Evolutionary conservation across 2,329 filamentous ascomycete genomes (phyloP).

Genomic region (Colletotrichum limetticola): DNA sequence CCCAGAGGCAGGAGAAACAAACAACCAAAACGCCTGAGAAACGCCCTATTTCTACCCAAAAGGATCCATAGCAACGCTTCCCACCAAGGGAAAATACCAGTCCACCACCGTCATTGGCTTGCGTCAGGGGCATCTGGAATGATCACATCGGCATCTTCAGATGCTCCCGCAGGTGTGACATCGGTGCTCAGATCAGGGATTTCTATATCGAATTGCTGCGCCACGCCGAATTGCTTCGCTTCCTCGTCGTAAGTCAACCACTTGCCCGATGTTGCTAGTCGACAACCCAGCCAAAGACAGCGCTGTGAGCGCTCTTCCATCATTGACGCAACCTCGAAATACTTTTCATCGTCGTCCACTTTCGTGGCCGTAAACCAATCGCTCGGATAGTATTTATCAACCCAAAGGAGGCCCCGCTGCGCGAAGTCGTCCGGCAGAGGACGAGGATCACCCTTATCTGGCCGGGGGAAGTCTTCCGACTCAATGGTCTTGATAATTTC

Average conservation of each 20-base stretch:
- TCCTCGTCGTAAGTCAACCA: conserved; percentile 58
- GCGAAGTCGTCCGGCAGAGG: conserved; percentile 77
- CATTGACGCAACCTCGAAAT: conserved; percentile 70
- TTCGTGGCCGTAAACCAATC: conserved; percentile 68
- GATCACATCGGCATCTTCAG: no score
- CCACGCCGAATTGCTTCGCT: conserved; percentile 51
- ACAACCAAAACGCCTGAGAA: no score
- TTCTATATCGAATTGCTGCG: conserved; percentile 46
- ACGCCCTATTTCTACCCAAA: no score
- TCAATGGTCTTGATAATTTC: conserved; percentile 40
- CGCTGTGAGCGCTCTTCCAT: conserved; percentile 66
- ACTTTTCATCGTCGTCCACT: conserved; percentile 74
- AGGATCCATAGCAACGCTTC: no score
- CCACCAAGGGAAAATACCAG: no score
- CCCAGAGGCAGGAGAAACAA: no score
- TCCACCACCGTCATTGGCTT: no score
- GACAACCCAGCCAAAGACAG: conserved; percentile 67
- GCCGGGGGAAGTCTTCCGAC: conserved; percentile 57
- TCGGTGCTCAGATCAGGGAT: not conserved
- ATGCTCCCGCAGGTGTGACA: no score
- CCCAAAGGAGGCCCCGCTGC: conserved; percentile 72
- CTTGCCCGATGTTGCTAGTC: conserved; percentile 52
- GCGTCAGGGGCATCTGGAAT: no score
- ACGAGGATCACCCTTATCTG: conserved; percentile 54
- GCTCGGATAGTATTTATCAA: conserved; percentile 66